phyloP scores from a whole-genome alignment of 2,329 filamentous ascomycete species.

The Lomentospora prolificans region DNA sequence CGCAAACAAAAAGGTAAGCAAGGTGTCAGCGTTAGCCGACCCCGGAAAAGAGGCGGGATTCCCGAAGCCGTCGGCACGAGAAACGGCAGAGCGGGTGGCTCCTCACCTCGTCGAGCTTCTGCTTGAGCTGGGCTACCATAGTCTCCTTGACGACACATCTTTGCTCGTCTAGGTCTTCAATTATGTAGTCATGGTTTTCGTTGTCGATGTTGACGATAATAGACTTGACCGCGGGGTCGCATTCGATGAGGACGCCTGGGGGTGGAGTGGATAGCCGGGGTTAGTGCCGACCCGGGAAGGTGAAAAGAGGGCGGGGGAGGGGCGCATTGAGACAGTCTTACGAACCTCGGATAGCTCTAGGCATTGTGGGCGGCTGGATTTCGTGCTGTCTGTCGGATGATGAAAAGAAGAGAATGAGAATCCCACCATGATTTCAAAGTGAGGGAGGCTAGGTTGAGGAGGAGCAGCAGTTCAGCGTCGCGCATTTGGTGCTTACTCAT shows the following conservation, averaged over 20 bases:
- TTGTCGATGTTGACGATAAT: slow-evolving; percentile 72
- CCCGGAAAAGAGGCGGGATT: neutral
- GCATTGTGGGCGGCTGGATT: slow-evolving; percentile 34
- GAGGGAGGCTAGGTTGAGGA: neutral
- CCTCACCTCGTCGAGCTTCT: slow-evolving; percentile 56
- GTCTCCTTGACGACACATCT: slow-evolving; percentile 66
- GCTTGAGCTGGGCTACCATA: slow-evolving; percentile 59
- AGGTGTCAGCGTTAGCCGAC: neutral
- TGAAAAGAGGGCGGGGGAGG: neutral
- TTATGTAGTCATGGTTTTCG: slow-evolving; percentile 62
- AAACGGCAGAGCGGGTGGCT: neutral
- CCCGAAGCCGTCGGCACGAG: neutral
- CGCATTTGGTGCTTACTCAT: neutral
- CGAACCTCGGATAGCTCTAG: slow-evolving; percentile 46
- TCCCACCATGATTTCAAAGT: neutral
- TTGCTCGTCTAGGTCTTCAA: slow-evolving; percentile 71
- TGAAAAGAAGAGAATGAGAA: neutral
- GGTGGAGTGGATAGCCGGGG: slow-evolving; percentile 3
- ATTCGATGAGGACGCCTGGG: slow-evolving; percentile 64
- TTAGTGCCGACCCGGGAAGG: slow-evolving; percentile 10
- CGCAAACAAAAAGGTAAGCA: neutral
- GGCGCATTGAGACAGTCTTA: neutral
- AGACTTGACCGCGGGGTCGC: slow-evolving; percentile 79
- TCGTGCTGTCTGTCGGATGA: neutral
- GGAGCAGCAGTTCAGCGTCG: no score